Evolutionary conservation across 2,329 filamentous ascomycete genomes (phyloP).

Genomic region (Ophiostoma himal-ulmi): DNA sequence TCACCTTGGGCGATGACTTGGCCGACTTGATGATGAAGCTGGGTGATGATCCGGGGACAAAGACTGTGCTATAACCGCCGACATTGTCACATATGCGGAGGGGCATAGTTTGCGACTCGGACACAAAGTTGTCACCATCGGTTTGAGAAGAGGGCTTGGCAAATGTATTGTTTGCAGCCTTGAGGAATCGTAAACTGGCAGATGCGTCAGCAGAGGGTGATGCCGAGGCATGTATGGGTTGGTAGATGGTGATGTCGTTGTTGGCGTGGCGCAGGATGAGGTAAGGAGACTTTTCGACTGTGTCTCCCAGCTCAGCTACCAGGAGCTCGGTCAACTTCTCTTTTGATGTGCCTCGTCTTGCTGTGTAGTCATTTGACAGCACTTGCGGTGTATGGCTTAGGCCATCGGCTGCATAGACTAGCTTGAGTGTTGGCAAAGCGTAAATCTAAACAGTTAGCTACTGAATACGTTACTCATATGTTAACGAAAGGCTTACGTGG

Average conservation of each 20-base stretch:
- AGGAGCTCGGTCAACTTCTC: slow-evolving; percentile 74
- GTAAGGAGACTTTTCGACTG: slow-evolving; percentile 63
- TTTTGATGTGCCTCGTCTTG: slow-evolving; percentile 63
- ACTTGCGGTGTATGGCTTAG: slow-evolving; percentile 72
- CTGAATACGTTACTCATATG: neutral
- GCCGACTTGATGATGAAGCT: slow-evolving; percentile 78
- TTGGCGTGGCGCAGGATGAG: slow-evolving; percentile 72
- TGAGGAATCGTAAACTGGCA: slow-evolving; percentile 16
- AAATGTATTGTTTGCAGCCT: slow-evolving; percentile 38
- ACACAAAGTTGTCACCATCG: slow-evolving; percentile 24
- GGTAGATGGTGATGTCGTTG: slow-evolving; percentile 82
- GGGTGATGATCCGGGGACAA: slow-evolving; percentile 73
- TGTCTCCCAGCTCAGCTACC: slow-evolving; percentile 78
- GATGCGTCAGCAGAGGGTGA: neutral
- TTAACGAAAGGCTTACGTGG: slow-evolving; percentile 44
- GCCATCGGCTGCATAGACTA: slow-evolving; percentile 69
- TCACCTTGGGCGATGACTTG: slow-evolving; percentile 66
- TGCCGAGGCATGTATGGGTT: slow-evolving; percentile 55
- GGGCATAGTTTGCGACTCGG: slow-evolving; percentile 35
- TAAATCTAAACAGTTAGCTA: slow-evolving; percentile 50
- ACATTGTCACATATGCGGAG: slow-evolving; percentile 58
- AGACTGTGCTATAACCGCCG: slow-evolving; percentile 74
- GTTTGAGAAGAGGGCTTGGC: slow-evolving; percentile 49
- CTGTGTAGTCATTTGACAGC: slow-evolving; percentile 64
- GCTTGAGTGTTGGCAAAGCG: slow-evolving; percentile 64